A percentile compares a stretch with the other conserved stretches of the same genome.
Conservation (phyloP, 2,329 filamentous ascomycete genomes). For the Colletotrichum musae region DNA sequence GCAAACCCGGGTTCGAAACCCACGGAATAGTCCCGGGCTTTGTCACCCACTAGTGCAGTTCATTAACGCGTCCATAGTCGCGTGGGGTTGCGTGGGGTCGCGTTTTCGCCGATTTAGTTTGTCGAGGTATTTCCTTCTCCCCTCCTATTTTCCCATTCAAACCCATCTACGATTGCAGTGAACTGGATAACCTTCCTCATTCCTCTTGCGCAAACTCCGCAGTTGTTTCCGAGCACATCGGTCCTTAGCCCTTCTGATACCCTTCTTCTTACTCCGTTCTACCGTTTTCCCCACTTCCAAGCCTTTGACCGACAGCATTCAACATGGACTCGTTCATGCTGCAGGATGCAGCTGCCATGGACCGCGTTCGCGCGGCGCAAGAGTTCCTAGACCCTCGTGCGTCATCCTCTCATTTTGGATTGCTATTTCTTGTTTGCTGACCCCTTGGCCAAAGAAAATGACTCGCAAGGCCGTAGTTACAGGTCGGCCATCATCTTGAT, state of each 20-base stretch:
- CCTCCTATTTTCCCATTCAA: background rate
- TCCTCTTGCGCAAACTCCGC: too few species aligned
- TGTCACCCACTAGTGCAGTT: too few species aligned
- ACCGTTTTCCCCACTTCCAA: background rate
- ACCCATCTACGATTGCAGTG: too few species aligned
- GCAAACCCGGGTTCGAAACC: too few species aligned
- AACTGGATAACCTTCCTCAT: too few species aligned
- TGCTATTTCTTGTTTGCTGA: slow-evolving; percentile 20
- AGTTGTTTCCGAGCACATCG: too few species aligned
- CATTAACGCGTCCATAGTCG: background rate
- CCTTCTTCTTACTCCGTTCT: background rate
- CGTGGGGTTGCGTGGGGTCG: background rate
- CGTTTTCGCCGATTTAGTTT: background rate
- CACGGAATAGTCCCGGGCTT: too few species aligned
- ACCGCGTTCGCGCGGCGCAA: slow-evolving; percentile 88
- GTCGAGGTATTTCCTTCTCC: background rate
- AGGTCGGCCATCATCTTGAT: slow-evolving; percentile 88
- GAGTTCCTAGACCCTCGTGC: slow-evolving; percentile 95
- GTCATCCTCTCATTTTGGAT: slow-evolving; percentile 48
- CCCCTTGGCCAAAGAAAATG: slow-evolving; percentile 53
- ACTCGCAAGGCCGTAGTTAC: slow-evolving; percentile 78
- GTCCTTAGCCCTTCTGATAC: too few species aligned
- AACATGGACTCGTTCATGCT: slow-evolving; percentile 81
- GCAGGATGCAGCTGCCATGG: slow-evolving; percentile 85
- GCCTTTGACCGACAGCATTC: slow-evolving; percentile 35